Base-by-base conservation (phyloP, 2,329 filamentous ascomycete genomes). In the Dryadomyces quercivorus region DNA sequence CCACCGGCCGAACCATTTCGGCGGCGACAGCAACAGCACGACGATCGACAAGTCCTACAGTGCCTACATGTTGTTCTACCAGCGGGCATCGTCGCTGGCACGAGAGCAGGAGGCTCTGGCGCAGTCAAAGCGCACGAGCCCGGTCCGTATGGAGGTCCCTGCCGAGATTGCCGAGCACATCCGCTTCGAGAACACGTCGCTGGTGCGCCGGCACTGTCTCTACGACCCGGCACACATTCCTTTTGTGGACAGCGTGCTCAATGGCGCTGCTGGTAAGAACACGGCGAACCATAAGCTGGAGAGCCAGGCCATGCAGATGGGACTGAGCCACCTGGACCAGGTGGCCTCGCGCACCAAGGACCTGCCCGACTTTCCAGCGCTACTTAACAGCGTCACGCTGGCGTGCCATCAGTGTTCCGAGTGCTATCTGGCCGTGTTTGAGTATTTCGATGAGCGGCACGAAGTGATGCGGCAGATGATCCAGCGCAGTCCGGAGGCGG, bases 41-140 rank as follows among this genome's bases (percentile, higher is more conserved):
- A 60, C 72, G 0, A 81, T 77, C 59, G 80, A 84, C 62, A 92
- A 91, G 67, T 78, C 80, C 5, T 85, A 85, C 73, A 97, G 89
- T 66, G 93, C 92, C 13, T 98, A 98, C 67, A 97, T 98, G 88
- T 77, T 98, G 9, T 97, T 98, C 67, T 98, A 98, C 66, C 87
- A 96, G 66, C 82, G 93, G 50, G 80, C 83, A 3, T 84, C 84
- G 0, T 80, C 81, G 5, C 74, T 91, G 55, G 72, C 74, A 18
- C 67, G 68, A 16, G 76, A 80, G 56, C 75, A 80, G 60, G 68
- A 75, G 31, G 62, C 67, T 2, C 70, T 81, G 60, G 65, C 71
- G 52, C 60, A 57, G 13, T 62, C 66, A 1, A 63, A 65, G 1
- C 57, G 65, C 2, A 61, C 66, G 4, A 67, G 66, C 36, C 74